phyloP scores from a whole-genome alignment of 441 rosid species.

The Geranium incanum region DNA sequence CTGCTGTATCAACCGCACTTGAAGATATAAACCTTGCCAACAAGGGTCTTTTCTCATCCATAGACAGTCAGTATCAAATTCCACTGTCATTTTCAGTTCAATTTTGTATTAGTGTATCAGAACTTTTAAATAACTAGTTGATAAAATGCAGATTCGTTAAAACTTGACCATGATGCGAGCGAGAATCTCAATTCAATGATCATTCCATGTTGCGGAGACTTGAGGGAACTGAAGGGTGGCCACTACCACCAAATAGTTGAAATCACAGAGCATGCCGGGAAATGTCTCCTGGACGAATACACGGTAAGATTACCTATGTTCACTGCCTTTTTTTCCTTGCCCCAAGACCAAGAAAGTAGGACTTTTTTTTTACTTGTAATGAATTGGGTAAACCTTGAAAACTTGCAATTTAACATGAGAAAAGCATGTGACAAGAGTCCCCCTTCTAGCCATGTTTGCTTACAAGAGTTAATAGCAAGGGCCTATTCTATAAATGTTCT shows the following conservation, averaged over 20 bases:
- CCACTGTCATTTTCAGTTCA: neutral
- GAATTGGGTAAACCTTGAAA: too few species aligned
- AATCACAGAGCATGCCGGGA: conserved; percentile 78
- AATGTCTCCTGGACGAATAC: conserved; percentile 81
- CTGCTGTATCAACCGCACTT: conserved; percentile 68
- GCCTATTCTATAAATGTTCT: too few species aligned
- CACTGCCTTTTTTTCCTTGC: too few species aligned
- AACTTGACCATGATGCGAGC: conserved; percentile 86
- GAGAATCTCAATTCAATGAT: conserved; percentile 74
- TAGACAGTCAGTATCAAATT: conserved; percentile 54
- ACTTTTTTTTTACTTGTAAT: too few species aligned
- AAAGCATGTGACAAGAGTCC: too few species aligned
- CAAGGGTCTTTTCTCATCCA: conserved; percentile 54
- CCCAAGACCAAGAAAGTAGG: too few species aligned
- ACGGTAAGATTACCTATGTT: conserved; percentile 35
- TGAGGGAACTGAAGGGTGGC: conserved; percentile 71
- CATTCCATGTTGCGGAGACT: conserved; percentile 65
- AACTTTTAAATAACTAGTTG: conserved; percentile 3
- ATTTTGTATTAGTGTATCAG: neutral
- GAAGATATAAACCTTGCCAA: conserved; percentile 59
- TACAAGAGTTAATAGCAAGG: too few species aligned
- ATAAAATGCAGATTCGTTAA: conserved; percentile 59
- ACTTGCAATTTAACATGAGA: too few species aligned
- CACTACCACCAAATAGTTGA: conserved; percentile 77
- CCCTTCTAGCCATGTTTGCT: too few species aligned